Evolutionary conservation across 441 rosid species (phyloP).

Genomic region (Croton setiger): DNA sequence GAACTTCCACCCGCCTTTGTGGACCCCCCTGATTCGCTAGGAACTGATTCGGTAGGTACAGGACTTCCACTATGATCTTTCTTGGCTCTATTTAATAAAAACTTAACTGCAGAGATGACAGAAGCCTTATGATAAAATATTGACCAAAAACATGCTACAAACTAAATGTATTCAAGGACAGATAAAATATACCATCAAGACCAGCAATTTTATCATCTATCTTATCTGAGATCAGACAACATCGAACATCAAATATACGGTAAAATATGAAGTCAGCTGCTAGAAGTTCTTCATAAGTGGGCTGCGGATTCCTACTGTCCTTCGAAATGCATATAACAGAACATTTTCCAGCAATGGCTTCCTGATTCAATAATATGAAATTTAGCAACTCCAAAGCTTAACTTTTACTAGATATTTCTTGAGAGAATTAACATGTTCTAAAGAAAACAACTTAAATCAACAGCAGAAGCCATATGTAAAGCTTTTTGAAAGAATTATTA

Average conservation of each 20-base stretch:
- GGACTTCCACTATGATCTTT: conserved; percentile 27
- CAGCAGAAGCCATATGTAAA: no score
- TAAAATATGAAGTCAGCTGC: conserved; percentile 56
- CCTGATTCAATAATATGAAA: conserved; percentile 39
- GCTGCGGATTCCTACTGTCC: conserved; percentile 63
- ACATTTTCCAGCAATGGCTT: conserved; percentile 86
- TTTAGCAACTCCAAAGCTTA: conserved; percentile 7
- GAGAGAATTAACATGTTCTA: not conserved
- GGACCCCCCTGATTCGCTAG: conserved; percentile 13
- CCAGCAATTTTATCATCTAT: conserved; percentile 62
- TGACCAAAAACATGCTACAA: conserved; percentile 14
- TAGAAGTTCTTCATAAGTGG: conserved; percentile 47
- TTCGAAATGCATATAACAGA: conserved; percentile 67
- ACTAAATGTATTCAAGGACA: conserved; percentile 16
- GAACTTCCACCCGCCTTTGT: conserved; percentile 23
- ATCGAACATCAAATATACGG: conserved; percentile 74
- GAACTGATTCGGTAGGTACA: conserved; percentile 12
- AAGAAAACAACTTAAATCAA: not conserved
- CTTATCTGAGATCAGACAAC: conserved; percentile 32
- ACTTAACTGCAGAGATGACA: conserved; percentile 50
- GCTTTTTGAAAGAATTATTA: no score
- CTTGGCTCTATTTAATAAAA: conserved; percentile 47
- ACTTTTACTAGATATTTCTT: not conserved
- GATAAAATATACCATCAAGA: conserved; percentile 46
- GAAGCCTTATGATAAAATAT: conserved; percentile 21